Percentiles rank a stretch among this genome's conserved stretches.
Evolutionary conservation across 768 basidiomycete species (phyloP).

Genomic region (Termitomyces sp.): DNA sequence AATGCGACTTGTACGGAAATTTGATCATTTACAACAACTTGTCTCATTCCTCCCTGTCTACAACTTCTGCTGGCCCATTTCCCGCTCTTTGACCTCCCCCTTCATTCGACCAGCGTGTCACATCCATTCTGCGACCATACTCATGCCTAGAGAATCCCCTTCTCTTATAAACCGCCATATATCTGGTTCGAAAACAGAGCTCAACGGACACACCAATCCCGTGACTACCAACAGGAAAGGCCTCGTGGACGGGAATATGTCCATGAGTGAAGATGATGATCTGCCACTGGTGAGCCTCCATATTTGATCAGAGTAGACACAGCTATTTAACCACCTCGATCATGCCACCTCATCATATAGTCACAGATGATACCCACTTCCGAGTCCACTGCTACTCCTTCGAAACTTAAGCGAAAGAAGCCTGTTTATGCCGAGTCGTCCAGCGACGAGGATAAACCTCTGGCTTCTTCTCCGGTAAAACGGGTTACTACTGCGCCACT

Average conservation of each 20-base stretch:
- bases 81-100: slow-evolving; percentile 8
- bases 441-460: slow-evolving; percentile 67
- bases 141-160: slow-evolving; percentile 41
- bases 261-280: slow-evolving; percentile 69
- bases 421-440: slow-evolving; percentile 48
- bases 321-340: slow-evolving; percentile 13
- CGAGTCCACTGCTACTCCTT: slow-evolving; percentile 33
- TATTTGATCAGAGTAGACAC: slow-evolving; percentile 2
- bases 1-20: slow-evolving; percentile 33
- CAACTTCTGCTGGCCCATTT: slow-evolving; percentile 13
- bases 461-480: slow-evolving; percentile 70
- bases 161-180: slow-evolving; percentile 59
- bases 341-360: slow-evolving; percentile 27
- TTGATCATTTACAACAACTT: slow-evolving; percentile 29
- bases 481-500: slow-evolving; percentile 30
- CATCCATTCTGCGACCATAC: slow-evolving; percentile 18
- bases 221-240: slow-evolving; percentile 40
- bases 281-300: slow-evolving; percentile 55
- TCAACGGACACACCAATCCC: slow-evolving; percentile 30
- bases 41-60: slow-evolving; percentile 21
- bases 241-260: slow-evolving; percentile 32
- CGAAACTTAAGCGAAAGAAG: slow-evolving; percentile 56
- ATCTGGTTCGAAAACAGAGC: slow-evolving; percentile 35
- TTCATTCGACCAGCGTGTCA: slow-evolving; percentile 13
- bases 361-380: slow-evolving; percentile 49